phyloP scores from a whole-genome alignment of 208 protist genomes.

The Leishmania gerbilli region DNA sequence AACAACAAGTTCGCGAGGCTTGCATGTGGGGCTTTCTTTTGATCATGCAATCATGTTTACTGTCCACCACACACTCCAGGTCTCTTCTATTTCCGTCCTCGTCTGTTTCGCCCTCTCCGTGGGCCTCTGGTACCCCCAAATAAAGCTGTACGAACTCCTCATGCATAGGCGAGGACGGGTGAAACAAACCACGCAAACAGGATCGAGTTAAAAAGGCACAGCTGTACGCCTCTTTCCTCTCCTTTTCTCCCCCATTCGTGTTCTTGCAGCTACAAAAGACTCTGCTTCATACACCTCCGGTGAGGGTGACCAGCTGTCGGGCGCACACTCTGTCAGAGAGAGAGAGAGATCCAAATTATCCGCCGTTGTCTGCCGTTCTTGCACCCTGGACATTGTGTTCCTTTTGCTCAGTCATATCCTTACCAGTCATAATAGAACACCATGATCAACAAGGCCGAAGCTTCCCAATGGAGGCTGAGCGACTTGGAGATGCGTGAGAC shows the following conservation, averaged over 20 bases:
- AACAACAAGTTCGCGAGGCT: neutral
- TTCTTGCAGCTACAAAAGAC: neutral
- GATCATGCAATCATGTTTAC: neutral
- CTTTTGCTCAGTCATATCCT: neutral
- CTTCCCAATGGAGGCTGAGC: constrained; percentile 74
- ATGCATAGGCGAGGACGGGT: constrained; percentile 12
- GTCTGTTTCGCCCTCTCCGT: constrained; percentile 7
- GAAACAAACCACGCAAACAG: constrained; percentile 10
- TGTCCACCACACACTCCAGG: neutral
- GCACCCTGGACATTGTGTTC: constrained; percentile 1
- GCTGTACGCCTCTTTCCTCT: neutral
- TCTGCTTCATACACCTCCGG: constrained; percentile 4
- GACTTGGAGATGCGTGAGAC: constrained; percentile 92
- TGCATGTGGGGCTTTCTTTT: neutral
- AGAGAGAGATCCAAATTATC: neutral
- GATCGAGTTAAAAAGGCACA: constrained; percentile 3
- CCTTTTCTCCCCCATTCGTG: neutral
- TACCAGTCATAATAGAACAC: constrained; percentile 15
- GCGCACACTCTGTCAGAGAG: neutral
- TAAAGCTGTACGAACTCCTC: constrained; percentile 2
- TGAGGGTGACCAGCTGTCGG: constrained; percentile 3
- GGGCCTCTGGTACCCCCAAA: neutral
- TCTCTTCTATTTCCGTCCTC: neutral
- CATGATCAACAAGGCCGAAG: constrained; percentile 68
- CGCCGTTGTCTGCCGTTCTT: neutral